A percentile compares a stretch with the other conserved stretches of the same genome.
phyloP scores from a whole-genome alignment of 1,284 basidiomycete species.

The Schizophyllum commune region DNA sequence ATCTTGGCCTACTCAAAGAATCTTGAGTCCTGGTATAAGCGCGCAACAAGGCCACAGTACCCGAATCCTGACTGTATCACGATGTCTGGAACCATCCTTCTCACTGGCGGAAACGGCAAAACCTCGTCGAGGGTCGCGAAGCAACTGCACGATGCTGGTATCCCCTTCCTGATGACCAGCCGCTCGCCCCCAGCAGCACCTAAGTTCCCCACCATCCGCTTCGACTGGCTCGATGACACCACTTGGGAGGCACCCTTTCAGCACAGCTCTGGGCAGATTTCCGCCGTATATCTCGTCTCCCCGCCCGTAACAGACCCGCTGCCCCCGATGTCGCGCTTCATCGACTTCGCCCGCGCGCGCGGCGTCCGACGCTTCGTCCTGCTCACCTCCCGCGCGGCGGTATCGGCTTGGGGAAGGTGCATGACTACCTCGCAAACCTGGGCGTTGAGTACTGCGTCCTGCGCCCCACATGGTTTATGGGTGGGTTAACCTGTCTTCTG shows the following conservation, averaged over 20 bases:
- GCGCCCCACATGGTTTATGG: conserved; percentile 26
- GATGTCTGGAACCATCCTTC: conserved; percentile 17
- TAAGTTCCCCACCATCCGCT: conserved; percentile 15
- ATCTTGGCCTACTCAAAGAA: too few species aligned
- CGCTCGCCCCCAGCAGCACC: conserved; percentile 16
- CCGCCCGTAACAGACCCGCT: conserved; percentile 13
- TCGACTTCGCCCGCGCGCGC: conserved; percentile 22
- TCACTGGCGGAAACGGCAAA: conserved; percentile 25
- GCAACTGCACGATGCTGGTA: conserved; percentile 14
- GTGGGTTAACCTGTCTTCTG: too few species aligned
- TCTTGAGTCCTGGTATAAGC: too few species aligned
- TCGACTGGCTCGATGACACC: conserved; percentile 17
- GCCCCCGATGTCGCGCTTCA: conserved; percentile 19
- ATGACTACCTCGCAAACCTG: conserved; percentile 18
- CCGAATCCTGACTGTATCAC: too few species aligned
- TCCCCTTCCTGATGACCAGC: conserved; percentile 17
- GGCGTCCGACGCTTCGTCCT: conserved; percentile 26
- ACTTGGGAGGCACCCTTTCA: conserved; percentile 18
- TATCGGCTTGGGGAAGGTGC: conserved; percentile 15
- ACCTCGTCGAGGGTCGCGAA: conserved; percentile 18
- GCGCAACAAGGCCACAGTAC: too few species aligned
- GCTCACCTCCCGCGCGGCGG: conserved; percentile 17
- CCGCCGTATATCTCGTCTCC: conserved; percentile 17
- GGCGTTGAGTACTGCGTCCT: conserved; percentile 22
- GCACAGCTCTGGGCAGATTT: too few species aligned